These are phyloP conservation scores for Pythium dissotocum DNA, from an alignment of 352 stramenopile genomes.

Conservation along the genomic window DNA sequence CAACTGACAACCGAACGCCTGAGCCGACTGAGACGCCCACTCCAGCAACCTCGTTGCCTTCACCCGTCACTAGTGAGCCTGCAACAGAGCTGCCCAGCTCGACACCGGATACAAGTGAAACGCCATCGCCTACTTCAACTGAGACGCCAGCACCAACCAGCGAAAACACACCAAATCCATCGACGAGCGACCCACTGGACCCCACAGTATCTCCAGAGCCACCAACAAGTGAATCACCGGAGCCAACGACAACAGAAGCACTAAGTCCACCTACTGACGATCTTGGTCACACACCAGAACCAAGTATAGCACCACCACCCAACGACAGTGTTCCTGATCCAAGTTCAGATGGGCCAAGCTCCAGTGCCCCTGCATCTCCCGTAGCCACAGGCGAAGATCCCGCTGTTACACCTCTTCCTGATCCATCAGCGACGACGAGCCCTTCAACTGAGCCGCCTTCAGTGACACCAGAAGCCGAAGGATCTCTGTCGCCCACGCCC, in stretches of 20 bases:
- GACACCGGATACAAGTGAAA: not conserved
- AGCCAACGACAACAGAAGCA: constrained; percentile 1
- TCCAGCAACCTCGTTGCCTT: not conserved
- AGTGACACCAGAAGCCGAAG: too few relatives aligned
- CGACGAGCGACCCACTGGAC: not conserved
- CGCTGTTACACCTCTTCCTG: too few relatives aligned
- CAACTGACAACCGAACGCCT: not conserved
- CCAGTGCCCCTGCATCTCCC: too few relatives aligned
- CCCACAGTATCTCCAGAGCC: not conserved
- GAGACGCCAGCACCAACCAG: not conserved
- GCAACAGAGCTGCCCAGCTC: not conserved
- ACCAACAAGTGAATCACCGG: not conserved
- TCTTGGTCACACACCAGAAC: not conserved
- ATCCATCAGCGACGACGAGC: too few relatives aligned
- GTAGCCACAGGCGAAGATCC: too few relatives aligned
- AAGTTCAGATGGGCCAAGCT: too few relatives aligned
- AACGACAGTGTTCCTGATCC: not conserved
- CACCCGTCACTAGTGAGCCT: not conserved
- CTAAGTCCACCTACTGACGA: not conserved
- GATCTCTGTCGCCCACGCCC: too few relatives aligned
- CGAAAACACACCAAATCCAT: too few relatives aligned
- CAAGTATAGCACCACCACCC: not conserved
- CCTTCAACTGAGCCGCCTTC: too few relatives aligned
- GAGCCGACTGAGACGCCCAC: not conserved
- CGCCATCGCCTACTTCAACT: not conserved